phyloP scores from a whole-genome alignment of 2,329 filamentous ascomycete species.

The Penicillium paneum region DNA sequence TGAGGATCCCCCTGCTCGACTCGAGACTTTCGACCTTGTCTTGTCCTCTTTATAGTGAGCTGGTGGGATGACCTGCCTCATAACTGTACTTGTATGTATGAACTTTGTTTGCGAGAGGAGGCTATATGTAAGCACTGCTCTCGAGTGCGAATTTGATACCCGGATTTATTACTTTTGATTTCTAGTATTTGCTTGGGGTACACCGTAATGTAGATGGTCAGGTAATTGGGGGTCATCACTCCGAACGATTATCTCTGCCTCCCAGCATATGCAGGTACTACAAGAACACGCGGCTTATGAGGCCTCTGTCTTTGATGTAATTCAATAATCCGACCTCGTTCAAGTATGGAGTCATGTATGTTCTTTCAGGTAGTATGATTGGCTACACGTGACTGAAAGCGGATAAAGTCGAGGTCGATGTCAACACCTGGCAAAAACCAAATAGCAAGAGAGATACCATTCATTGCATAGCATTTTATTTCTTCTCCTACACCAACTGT shows the following conservation, averaged over 20 bases:
- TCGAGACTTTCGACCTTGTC: background rate
- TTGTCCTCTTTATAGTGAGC: background rate
- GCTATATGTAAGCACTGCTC: slow-evolving; percentile 10
- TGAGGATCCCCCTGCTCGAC: background rate
- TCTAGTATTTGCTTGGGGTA: background rate
- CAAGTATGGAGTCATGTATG: no score
- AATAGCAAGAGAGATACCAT: background rate
- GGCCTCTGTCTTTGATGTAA: background rate
- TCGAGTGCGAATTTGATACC: slow-evolving; percentile 20
- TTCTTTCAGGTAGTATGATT: no score
- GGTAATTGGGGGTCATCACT: background rate
- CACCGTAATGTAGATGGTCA: background rate
- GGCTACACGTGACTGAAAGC: background rate
- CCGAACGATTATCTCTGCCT: background rate
- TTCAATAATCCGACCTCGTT: background rate
- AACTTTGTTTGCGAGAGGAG: slow-evolving; percentile 5
- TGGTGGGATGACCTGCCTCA: background rate
- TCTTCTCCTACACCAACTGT: background rate
- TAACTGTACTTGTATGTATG: slow-evolving; percentile 19
- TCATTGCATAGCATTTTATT: background rate
- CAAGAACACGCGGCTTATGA: background rate
- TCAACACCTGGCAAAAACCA: background rate
- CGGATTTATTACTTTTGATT: slow-evolving; percentile 1
- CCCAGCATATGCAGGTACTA: background rate
- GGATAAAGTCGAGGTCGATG: background rate